phyloP scores from a whole-genome alignment of 768 basidiomycete genomes.

The Lactarius indigo region DNA sequence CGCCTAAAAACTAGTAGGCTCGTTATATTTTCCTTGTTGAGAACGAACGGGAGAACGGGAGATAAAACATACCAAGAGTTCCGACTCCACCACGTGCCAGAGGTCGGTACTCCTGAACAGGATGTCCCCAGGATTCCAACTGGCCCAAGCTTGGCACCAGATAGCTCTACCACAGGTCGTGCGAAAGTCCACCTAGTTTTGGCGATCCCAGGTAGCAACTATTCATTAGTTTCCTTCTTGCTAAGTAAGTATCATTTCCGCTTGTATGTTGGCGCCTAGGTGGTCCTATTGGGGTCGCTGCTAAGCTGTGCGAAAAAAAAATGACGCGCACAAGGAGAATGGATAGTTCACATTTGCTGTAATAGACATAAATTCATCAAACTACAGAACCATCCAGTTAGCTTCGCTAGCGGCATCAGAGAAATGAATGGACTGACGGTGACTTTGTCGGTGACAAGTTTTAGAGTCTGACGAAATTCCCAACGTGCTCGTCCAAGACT shows the following conservation, averaged over 20 bases:
- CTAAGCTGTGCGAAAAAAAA: slow-evolving; percentile 8
- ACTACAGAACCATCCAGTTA: no score
- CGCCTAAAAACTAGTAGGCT: slow-evolving; percentile 67
- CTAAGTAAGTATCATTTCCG: neutral
- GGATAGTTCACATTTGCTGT: no score
- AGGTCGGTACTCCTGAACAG: slow-evolving; percentile 57
- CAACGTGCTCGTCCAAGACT: no score
- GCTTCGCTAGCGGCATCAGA: no score
- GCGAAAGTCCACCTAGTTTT: slow-evolving; percentile 1
- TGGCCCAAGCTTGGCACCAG: slow-evolving; percentile 73
- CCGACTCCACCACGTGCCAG: neutral
- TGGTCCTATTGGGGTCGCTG: neutral
- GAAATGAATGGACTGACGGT: no score
- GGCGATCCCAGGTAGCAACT: neutral
- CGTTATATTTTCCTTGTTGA: neutral
- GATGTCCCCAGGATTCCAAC: slow-evolving; percentile 56
- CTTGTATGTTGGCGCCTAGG: neutral
- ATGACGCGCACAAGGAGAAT: neutral
- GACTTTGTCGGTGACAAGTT: no score
- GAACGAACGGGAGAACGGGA: neutral
- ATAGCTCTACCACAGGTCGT: slow-evolving; percentile 52
- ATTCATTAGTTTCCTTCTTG: slow-evolving; percentile 1
- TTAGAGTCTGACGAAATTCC: no score
- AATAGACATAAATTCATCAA: no score
- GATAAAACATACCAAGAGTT: slow-evolving; percentile 36